Evolutionary conservation across 352 stramenopile genomes (phyloP), one percentile per base, ranked within the genome.

Genomic region (Pythium folliculosum): DNA sequence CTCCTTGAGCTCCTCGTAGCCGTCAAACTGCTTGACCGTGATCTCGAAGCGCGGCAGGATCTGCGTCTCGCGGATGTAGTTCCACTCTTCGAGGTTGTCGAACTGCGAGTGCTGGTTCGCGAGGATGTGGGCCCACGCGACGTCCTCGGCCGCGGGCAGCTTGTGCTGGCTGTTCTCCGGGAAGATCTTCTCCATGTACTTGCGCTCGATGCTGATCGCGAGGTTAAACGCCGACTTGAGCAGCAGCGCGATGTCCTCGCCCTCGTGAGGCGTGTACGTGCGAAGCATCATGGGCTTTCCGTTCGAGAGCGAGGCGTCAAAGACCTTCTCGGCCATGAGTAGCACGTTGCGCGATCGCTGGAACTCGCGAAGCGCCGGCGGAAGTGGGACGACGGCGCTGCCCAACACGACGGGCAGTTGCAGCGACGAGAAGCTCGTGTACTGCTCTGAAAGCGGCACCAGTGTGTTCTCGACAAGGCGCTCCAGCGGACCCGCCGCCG

Each of bases 141-240:
- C 81, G 16, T 92, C 77, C 40, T 94, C 80, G 0, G 71, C 71
- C 8, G 75, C 49, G 0, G 86, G 80, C 12, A 92, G 60, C 19
- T 66, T 49, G 56, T 82, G 60, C 23, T 81, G 65, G 22, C 76
- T 63, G 52, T 83, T 68, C 19, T 78, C 60, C 7, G 82, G 80
- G 19, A 73, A 65, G 23, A 94, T 78, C 23, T 67, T 77, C 47
- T 95, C 81, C 52, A 81, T 76, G 70, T 92, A 95, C 72, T 92
- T 92, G 71, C 86, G 81, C 68, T 95, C 87, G 25, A 95, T 75
- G 22, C 82, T 89, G 54, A 95, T 84, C 7, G 80, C 82, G 22
- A 95, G 70, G 61, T 91, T 91, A 67, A 95, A 95, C 12, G 85
- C 81, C n/a, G 84, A 83, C 71, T 92, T 90, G 19, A 95, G 75